Conservation (phyloP, 306 rosid species). For the Quercus bicolor region DNA sequence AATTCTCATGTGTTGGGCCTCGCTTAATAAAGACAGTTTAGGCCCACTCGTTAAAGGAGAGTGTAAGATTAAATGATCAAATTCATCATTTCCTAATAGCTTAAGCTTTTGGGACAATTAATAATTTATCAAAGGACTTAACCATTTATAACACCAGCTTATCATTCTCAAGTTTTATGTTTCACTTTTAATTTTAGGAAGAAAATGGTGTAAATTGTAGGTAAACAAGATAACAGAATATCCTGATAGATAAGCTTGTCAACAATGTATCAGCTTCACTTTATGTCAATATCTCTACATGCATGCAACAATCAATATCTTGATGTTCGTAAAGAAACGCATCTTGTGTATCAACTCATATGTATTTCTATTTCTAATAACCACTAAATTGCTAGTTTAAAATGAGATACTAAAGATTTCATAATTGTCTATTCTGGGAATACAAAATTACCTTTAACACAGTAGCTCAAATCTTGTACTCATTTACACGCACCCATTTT, state of each 20-base stretch:
- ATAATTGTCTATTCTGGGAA: not conserved
- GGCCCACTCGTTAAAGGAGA: too few species aligned
- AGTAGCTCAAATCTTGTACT: conserved; percentile 61
- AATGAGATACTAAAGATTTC: not conserved
- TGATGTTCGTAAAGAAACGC: not conserved
- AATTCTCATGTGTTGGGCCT: too few species aligned
- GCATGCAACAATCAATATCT: not conserved
- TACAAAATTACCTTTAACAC: conserved; percentile 34
- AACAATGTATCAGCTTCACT: not conserved
- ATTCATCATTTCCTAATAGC: too few species aligned
- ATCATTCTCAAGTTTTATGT: not conserved
- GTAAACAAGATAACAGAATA: not conserved
- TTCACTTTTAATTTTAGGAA: not conserved
- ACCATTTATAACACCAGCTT: not conserved
- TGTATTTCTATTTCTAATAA: not conserved
- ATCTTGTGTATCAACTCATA: not conserved
- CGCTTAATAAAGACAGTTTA: too few species aligned
- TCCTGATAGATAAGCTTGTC: not conserved
- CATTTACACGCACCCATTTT: conserved; percentile 83
- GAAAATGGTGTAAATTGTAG: not conserved
- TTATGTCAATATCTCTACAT: not conserved
- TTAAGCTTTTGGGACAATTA: too few species aligned
- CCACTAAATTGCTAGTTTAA: not conserved
- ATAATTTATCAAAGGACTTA: too few species aligned
- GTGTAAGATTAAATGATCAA: too few species aligned